These are phyloP conservation scores for Trichoderma lentiforme DNA, from an alignment of 2,329 filamentous ascomycete genomes.

Conservation along the genomic window DNA sequence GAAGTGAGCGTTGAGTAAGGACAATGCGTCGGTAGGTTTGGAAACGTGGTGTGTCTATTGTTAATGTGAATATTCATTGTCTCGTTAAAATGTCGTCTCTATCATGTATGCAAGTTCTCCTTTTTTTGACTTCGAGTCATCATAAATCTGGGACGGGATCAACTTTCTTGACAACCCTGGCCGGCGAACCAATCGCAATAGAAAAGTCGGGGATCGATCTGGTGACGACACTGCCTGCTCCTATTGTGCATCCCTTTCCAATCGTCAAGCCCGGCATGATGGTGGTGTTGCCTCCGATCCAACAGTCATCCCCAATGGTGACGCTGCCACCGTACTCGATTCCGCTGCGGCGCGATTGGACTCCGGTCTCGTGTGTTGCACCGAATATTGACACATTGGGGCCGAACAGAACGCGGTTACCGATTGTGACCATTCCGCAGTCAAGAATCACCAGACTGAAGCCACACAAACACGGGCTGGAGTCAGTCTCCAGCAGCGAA, in stretches of 20 bases:
- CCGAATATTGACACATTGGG: conserved; percentile 69
- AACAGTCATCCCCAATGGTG: conserved; percentile 51
- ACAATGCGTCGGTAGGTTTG: not conserved
- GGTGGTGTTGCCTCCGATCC: conserved; percentile 49
- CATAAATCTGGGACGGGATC: conserved; percentile 34
- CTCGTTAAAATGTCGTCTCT: conserved; percentile 9
- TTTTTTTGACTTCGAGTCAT: not conserved
- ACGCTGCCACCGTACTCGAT: conserved; percentile 48
- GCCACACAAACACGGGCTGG: too few relatives aligned
- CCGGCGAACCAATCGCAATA: conserved; percentile 48
- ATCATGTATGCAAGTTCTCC: not conserved
- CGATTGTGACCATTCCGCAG: conserved; percentile 67
- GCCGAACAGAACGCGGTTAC: conserved; percentile 67
- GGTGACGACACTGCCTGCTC: conserved; percentile 49
- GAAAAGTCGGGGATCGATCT: conserved; percentile 47
- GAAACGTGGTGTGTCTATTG: not conserved
- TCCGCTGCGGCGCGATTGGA: conserved; percentile 44
- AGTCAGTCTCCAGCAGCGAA: not conserved
- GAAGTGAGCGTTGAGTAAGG: not conserved
- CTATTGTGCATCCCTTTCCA: conserved; percentile 50
- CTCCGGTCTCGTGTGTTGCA: conserved; percentile 68
- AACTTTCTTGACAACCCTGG: conserved; percentile 47
- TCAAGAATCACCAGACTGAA: conserved; percentile 61
- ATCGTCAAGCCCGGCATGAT: conserved; percentile 53
- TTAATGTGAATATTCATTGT: not conserved